Percentiles rank a stretch among this genome's conserved stretches.
Evolutionary conservation across 2,329 filamentous ascomycete genomes (phyloP).

Genomic region (Xylariaceae sp.): DNA sequence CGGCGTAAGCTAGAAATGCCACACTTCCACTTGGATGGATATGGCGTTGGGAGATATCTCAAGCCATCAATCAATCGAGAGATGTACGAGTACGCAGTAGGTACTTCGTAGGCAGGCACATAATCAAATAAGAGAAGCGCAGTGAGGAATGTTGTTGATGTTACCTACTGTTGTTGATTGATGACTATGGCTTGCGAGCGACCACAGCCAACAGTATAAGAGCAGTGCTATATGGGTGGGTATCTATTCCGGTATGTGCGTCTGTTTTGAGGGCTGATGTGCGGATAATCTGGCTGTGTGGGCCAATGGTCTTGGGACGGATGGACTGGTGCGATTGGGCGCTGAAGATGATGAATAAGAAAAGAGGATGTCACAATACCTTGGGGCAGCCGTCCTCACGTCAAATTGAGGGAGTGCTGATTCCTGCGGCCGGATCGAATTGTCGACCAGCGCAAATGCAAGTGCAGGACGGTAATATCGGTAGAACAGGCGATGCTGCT

Average conservation of each 20-base stretch:
- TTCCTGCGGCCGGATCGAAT: too few species aligned
- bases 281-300: background rate
- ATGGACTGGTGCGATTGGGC: background rate
- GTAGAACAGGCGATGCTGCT: background rate
- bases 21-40: slow-evolving; percentile 1
- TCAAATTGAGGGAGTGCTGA: background rate
- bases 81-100: background rate
- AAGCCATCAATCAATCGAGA: background rate
- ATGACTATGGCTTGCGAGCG: background rate
- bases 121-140: background rate
- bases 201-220: background rate
- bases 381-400: background rate
- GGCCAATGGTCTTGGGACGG: slow-evolving; percentile 1
- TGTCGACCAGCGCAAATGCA: background rate
- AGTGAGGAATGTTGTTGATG: background rate
- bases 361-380: slow-evolving; percentile 1
- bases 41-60: background rate
- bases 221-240: background rate
- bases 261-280: background rate
- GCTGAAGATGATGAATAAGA: background rate
- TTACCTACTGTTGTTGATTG: background rate
- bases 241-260: background rate
- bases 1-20: background rate
- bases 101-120: background rate
- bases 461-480: background rate